Evolutionary conservation across 2,329 filamentous ascomycete genomes (phyloP).

Genomic region (Didymella arachidicola): DNA sequence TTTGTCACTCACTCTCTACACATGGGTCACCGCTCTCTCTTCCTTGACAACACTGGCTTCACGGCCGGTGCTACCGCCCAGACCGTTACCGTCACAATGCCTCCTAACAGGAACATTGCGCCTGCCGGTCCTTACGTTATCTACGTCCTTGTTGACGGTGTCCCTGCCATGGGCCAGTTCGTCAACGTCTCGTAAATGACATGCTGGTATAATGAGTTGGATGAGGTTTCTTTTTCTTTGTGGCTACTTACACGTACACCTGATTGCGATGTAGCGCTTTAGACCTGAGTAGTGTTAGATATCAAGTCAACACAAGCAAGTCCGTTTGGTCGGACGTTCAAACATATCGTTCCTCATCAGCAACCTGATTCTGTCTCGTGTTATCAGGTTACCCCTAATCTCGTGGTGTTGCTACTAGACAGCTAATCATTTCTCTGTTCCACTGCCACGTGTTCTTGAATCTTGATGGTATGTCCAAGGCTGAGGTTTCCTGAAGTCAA

Average conservation of each 20-base stretch:
- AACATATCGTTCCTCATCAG: background rate
- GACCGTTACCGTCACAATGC: slow-evolving; percentile 61
- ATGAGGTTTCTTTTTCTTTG: slow-evolving; percentile 14
- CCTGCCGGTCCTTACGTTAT: slow-evolving; percentile 68
- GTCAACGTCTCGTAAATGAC: slow-evolving; percentile 52
- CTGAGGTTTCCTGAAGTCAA: background rate
- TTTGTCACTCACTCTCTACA: slow-evolving; percentile 68
- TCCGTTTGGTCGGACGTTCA: slow-evolving; percentile 14
- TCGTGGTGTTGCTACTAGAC: background rate
- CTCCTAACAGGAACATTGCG: slow-evolving; percentile 63
- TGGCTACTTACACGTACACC: slow-evolving; percentile 10
- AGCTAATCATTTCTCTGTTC: background rate
- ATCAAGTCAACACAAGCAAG: slow-evolving; percentile 4
- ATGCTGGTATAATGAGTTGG: slow-evolving; percentile 4
- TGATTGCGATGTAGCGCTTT: slow-evolving; percentile 5
- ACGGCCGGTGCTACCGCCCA: slow-evolving; percentile 52
- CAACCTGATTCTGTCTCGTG: background rate
- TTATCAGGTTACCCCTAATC: background rate
- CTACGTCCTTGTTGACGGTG: slow-evolving; percentile 65
- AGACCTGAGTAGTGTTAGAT: slow-evolving; percentile 13
- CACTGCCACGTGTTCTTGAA: background rate
- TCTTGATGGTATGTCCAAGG: background rate
- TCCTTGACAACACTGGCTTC: slow-evolving; percentile 61
- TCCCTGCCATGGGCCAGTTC: slow-evolving; percentile 62
- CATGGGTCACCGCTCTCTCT: slow-evolving; percentile 67